phyloP scores from a whole-genome alignment of 768 basidiomycete species.

The Mycena leptocephala region DNA sequence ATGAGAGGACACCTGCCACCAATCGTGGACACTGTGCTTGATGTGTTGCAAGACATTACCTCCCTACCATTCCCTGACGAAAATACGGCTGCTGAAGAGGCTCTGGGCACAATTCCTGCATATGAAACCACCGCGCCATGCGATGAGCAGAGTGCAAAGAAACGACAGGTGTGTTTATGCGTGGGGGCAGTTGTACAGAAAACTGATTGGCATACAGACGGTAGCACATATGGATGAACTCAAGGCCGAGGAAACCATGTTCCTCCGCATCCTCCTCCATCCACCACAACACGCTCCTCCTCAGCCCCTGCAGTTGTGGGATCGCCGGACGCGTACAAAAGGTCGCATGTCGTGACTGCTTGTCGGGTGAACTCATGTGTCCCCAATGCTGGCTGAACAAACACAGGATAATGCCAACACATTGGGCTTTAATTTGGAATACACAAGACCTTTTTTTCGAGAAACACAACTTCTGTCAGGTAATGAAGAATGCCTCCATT shows the following conservation, averaged over 20 bases:
- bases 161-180: background rate
- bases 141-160: background rate
- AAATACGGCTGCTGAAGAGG: background rate
- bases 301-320: background rate
- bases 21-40: too few relatives aligned
- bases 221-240: background rate
- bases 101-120: background rate
- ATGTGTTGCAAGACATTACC: too few relatives aligned
- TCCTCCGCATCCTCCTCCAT: background rate
- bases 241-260: background rate
- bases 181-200: background rate
- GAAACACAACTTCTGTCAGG: conserved; percentile 4
- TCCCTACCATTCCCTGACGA: background rate
- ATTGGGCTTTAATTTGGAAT: background rate
- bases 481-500: background rate
- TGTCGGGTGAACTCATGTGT: background rate
- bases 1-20: background rate
- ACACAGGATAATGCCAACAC: background rate
- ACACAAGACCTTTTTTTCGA: background rate
- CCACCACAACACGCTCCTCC: background rate
- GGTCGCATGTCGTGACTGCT: background rate
- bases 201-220: background rate
- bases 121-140: background rate
- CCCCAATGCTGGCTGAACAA: background rate
- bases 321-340: too few relatives aligned